phyloP scores from a whole-genome alignment of 352 stramenopile species.

The Pythium periplocum region DNA sequence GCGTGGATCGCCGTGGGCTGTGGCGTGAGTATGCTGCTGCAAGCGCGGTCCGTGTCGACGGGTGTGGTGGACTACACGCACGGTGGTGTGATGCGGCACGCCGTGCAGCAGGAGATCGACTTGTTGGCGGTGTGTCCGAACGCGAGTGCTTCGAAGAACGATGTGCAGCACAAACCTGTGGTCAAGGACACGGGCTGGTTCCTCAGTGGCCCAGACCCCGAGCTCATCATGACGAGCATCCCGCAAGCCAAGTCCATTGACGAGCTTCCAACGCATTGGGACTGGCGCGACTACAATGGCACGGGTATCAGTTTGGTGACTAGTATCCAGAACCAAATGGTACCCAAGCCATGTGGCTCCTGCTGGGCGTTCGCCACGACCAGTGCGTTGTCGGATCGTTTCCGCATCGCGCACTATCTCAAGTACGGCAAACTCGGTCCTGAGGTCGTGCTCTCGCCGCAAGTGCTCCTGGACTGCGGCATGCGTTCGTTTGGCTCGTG shows the following conservation, averaged over 20 bases:
- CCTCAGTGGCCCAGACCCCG: slow-evolving; percentile 52
- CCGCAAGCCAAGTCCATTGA: slow-evolving; percentile 42
- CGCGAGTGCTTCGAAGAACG: slow-evolving; percentile 14
- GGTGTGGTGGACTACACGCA: slow-evolving; percentile 34
- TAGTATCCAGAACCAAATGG: slow-evolving; percentile 77
- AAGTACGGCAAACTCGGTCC: slow-evolving; percentile 50
- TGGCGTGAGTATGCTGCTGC: slow-evolving; percentile 31
- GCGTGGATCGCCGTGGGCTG: slow-evolving; percentile 49
- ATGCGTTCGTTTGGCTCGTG: slow-evolving; percentile 81
- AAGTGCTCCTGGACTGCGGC: slow-evolving; percentile 68
- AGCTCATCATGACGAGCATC: slow-evolving; percentile 40
- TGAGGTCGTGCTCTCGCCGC: slow-evolving; percentile 60
- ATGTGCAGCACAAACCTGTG: slow-evolving; percentile 1
- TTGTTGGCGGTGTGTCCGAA: slow-evolving; percentile 39
- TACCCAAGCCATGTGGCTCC: slow-evolving; percentile 64
- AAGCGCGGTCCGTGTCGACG: slow-evolving; percentile 3
- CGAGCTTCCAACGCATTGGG: slow-evolving; percentile 64
- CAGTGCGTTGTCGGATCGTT: slow-evolving; percentile 69
- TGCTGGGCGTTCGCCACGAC: slow-evolving; percentile 76
- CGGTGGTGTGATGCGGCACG: slow-evolving; percentile 34
- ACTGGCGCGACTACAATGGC: slow-evolving; percentile 76
- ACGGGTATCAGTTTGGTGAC: slow-evolving; percentile 73
- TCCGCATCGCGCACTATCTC: slow-evolving; percentile 61
- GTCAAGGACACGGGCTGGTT: slow-evolving; percentile 57
- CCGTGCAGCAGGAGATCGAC: slow-evolving; percentile 45